Percentiles rank a stretch among this genome's conserved stretches.
Evolutionary conservation across 1,284 basidiomycete species (phyloP).

Genomic region (Heterobasidion irregulare): DNA sequence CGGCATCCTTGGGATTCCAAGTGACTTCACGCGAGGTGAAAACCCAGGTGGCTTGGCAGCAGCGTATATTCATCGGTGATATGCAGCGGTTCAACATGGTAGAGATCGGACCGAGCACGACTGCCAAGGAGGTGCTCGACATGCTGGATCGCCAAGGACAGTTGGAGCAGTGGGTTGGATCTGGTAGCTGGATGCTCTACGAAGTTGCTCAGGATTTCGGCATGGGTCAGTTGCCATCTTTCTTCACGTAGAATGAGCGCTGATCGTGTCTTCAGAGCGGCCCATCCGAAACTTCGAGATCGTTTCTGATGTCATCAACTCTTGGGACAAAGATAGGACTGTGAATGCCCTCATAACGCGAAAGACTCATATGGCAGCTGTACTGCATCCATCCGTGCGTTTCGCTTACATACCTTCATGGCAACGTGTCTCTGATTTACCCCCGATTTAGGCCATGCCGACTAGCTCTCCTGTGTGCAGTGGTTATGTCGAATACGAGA

Average conservation of each 20-base stretch:
- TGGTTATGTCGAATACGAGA: conserved; percentile 79
- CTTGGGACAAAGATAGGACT: conserved; percentile 77
- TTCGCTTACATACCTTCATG: background rate
- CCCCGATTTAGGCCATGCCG: conserved; percentile 51
- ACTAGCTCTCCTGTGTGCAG: conserved; percentile 59
- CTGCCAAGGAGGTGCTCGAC: conserved; percentile 56
- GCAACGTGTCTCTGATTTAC: background rate
- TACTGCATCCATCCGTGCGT: conserved; percentile 54
- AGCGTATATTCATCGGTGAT: conserved; percentile 66
- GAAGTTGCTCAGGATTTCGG: conserved; percentile 79
- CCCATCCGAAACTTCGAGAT: conserved; percentile 80
- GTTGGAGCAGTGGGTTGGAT: conserved; percentile 45
- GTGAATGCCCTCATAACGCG: conserved; percentile 74
- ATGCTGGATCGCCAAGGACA: conserved; percentile 54
- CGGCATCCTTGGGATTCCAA: conserved; percentile 1
- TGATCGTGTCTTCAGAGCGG: conserved; percentile 49
- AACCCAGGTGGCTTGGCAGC: conserved; percentile 34
- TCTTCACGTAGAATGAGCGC: conserved; percentile 2
- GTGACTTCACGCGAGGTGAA: conserved; percentile 8
- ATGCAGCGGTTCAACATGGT: conserved; percentile 68
- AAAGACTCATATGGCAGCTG: conserved; percentile 51
- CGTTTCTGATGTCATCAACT: conserved; percentile 61
- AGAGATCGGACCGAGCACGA: conserved; percentile 52
- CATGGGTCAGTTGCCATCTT: conserved; percentile 53
- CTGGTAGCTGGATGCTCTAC: conserved; percentile 69